Percentiles rank a stretch among this genome's conserved stretches.
Conservation (phyloP, 2,329 filamentous ascomycete genomes). For the Claviceps monticola region DNA sequence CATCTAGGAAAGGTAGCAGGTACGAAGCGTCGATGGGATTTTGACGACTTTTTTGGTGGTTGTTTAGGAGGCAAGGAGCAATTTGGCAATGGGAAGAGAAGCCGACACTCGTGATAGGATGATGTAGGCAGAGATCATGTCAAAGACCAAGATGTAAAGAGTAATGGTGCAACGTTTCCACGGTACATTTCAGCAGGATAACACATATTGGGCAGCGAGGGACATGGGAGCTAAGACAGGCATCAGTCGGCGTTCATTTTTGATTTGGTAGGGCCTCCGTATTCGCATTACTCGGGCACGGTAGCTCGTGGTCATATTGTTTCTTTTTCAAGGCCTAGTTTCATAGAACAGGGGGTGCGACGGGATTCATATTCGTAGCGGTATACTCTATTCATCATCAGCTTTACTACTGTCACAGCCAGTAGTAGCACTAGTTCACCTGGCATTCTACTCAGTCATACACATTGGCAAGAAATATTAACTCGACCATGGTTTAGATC, state of each 20-base stretch:
- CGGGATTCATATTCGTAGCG: neutral
- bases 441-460: neutral
- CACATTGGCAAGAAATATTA: neutral
- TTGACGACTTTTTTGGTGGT: constrained; percentile 63
- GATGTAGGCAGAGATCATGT: constrained; percentile 6
- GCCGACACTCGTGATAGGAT: constrained; percentile 27
- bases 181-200: constrained; percentile 11
- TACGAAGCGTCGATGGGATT: constrained; percentile 58
- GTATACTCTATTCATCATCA: neutral
- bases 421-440: neutral
- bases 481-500: constrained; percentile 1
- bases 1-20: constrained; percentile 51
- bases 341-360: neutral
- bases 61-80: constrained; percentile 50
- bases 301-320: neutral
- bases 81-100: constrained; percentile 37
- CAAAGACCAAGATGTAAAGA: constrained; percentile 4
- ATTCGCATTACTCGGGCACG: constrained; percentile 9
- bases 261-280: constrained; percentile 15
- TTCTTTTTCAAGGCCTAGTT: neutral
- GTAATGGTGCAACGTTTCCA: constrained; percentile 4
- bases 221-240: constrained; percentile 22
- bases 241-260: constrained; percentile 22
- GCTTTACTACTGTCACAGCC: neutral
- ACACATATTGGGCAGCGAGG: constrained; percentile 18